Evolutionary conservation across 495 filamentous ascomycete genomes (phyloP), one percentile per base, ranked within the genome.

Genomic region (Pyrenula massariospora): DNA sequence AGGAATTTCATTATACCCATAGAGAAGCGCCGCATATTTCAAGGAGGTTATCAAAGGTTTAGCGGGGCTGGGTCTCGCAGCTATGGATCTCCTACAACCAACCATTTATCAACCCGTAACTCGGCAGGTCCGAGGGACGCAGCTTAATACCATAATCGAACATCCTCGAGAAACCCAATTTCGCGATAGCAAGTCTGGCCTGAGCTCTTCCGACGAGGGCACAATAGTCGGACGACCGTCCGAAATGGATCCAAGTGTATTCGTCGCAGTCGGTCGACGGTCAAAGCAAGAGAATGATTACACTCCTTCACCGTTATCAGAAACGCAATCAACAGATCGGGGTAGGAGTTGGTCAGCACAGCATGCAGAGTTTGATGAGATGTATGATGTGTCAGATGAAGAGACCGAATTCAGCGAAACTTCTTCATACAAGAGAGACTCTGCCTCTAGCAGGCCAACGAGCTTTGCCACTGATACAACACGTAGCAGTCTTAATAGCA

Each of bases 91-190:
- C 31, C 15, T 42, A 42, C 31, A 42, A 42, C 31, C 31, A 8
- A 80, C 73, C 59, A 78, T 74, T 47, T 85, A 80, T 69, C 68
- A 72, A 67, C 80, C 85, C 59, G 81, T 80, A 57, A 77, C 79
- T 64, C 81, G 74, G 87, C 89, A 79, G 87, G 87, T 68, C 77
- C 82, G 77, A 71, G 80, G 77, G 66, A 75, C 78, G 68, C 68
- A 71, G 60, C 85, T 91, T 87, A 89, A 91, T 88, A 86, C 87
- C 59, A 89, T 91, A 84, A 84, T 87, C 65, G 88, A 91, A 73
- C 85, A 91, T 65, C 77, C 56, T 8, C 63, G 68, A 42, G 70
- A 73, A 56, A 59, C 67, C 12, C 64, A 69, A 19, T 25, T 55
- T 56, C n/a, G 51, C 24, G 24, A 24, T 59, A 24, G 54, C 59